Conservation (phyloP, 257 asterid genomes). For the Henckelia pumila region DNA sequence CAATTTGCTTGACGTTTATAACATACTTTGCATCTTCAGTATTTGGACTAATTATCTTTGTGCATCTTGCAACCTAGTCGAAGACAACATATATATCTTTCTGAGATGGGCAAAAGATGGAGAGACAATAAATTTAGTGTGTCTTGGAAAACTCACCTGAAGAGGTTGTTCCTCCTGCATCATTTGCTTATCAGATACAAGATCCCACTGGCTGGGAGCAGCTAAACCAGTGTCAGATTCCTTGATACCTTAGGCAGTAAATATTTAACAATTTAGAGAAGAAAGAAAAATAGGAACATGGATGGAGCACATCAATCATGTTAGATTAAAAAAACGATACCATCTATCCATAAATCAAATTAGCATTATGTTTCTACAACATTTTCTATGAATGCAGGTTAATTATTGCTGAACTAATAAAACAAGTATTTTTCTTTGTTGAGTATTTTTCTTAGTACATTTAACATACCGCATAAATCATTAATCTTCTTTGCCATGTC, state of each 20-base stretch:
- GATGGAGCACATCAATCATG: neutral
- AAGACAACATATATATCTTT: neutral
- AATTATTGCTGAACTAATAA: neutral
- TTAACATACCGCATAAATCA: conserved; percentile 72
- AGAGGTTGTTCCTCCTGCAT: conserved; percentile 99
- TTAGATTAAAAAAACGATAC: too few relatives aligned
- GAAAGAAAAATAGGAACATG: neutral
- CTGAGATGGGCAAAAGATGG: neutral
- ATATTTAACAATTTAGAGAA: conserved; percentile 10
- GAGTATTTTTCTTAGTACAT: conserved; percentile 1
- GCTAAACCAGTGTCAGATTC: conserved; percentile 97
- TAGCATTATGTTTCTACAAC: neutral
- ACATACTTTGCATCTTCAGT: conserved; percentile 85
- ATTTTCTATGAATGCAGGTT: neutral
- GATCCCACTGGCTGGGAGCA: conserved; percentile 99
- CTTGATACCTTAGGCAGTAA: conserved; percentile 60
- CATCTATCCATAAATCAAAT: too few relatives aligned
- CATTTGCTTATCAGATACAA: conserved; percentile 98
- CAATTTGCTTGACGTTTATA: conserved; percentile 81
- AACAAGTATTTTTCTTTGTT: neutral
- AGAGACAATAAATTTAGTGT: neutral
- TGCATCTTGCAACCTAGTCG: conserved; percentile 84
- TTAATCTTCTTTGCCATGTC: conserved; percentile 90
- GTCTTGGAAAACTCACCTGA: conserved; percentile 45
- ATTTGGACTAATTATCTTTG: conserved; percentile 85